Evolutionary conservation across 768 basidiomycete genomes (phyloP).

Genomic region (Termitomyces sp.): DNA sequence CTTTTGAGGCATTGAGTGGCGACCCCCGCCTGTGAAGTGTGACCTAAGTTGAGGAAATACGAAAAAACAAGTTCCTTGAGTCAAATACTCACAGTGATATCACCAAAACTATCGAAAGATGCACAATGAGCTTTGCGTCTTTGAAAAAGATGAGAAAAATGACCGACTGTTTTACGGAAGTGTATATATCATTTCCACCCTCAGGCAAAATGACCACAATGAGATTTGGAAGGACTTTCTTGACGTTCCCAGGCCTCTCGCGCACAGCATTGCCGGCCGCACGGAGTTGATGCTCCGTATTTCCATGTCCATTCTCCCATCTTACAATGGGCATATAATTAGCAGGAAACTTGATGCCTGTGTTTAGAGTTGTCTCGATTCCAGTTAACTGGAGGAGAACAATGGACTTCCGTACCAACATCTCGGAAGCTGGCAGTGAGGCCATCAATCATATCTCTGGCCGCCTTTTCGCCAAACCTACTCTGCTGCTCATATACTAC

Average conservation of each 20-base stretch:
- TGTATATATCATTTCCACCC: conserved; percentile 71
- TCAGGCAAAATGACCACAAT: conserved; percentile 71
- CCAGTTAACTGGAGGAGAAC: background rate
- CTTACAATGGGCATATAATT: conserved; percentile 31
- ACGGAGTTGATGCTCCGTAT: conserved; percentile 49
- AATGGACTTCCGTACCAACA: conserved; percentile 46
- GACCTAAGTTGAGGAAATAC: background rate
- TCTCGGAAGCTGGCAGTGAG: conserved; percentile 42
- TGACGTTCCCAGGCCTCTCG: conserved; percentile 24
- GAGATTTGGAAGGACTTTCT: conserved; percentile 39
- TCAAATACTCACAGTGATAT: conserved; percentile 40
- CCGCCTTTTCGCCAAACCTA: conserved; percentile 47
- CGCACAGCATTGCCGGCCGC: conserved; percentile 42
- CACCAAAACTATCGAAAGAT: conserved; percentile 55
- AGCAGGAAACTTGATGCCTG: conserved; percentile 56
- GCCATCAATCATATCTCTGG: conserved; percentile 49
- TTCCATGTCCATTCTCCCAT: conserved; percentile 56
- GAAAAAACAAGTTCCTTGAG: background rate
- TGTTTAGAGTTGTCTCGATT: background rate
- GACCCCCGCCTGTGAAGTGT: conserved; percentile 51
- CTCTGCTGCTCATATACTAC: conserved; percentile 58
- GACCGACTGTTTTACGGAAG: conserved; percentile 71
- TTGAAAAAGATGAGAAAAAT: background rate
- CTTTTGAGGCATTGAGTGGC: conserved; percentile 77
- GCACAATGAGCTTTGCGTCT: background rate